Percentiles rank a stretch among this genome's conserved stretches.
Conservation (phyloP, 768 basidiomycete species). For the Lactarius vividus region DNA sequence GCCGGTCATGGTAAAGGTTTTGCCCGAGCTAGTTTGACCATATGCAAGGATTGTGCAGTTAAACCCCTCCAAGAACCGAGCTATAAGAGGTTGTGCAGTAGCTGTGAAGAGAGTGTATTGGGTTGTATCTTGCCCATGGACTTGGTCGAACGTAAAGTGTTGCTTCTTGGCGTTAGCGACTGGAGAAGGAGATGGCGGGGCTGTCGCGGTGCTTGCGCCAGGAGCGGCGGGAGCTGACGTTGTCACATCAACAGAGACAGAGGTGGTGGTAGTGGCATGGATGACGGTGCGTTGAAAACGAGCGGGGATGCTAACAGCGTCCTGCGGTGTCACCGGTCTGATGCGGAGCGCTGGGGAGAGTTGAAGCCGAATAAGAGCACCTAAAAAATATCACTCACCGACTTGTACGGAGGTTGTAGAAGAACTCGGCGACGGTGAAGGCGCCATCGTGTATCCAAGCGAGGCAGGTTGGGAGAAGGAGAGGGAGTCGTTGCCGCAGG, state of each 20-base stretch:
- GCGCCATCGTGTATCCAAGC: constrained; percentile 54
- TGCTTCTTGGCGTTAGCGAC: constrained; percentile 62
- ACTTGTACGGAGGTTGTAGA: constrained; percentile 91
- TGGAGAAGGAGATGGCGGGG: constrained; percentile 42
- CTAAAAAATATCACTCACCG: constrained; percentile 53
- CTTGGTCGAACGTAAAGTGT: constrained; percentile 90
- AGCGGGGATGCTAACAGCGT: constrained; percentile 81
- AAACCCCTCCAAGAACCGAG: constrained; percentile 88
- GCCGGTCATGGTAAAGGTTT: constrained; percentile 98
- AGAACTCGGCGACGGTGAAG: constrained; percentile 58
- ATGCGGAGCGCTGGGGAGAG: constrained; percentile 73
- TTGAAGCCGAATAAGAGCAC: constrained; percentile 26
- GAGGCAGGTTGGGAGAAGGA: constrained; percentile 20
- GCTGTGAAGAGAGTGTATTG: constrained; percentile 84
- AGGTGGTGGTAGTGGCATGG: constrained; percentile 67
- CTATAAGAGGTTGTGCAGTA: constrained; percentile 81
- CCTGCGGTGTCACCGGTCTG: constrained; percentile 81
- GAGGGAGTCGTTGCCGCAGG: constrained; percentile 19
- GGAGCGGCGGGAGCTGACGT: constrained; percentile 49
- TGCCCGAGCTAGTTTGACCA: constrained; percentile 95
- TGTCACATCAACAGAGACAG: constrained; percentile 80
- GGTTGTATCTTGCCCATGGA: constrained; percentile 79
- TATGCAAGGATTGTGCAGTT: constrained; percentile 99
- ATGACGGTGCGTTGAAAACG: constrained; percentile 92
- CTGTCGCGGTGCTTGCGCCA: constrained; percentile 46